Conservation (phyloP, 441 rosid species). For the Erodium chrysanthum region DNA sequence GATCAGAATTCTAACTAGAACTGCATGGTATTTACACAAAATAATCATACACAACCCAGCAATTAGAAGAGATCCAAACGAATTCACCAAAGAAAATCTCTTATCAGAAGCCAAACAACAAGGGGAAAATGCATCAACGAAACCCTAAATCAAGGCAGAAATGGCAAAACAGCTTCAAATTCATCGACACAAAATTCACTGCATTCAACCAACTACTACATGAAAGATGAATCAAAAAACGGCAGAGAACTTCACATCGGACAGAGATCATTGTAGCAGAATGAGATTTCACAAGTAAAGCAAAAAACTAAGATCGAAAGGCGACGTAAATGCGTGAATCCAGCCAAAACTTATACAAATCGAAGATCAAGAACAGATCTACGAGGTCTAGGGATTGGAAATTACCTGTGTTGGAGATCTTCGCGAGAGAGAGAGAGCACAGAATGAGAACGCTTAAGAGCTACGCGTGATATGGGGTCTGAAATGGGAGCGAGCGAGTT, state of each 20-base stretch:
- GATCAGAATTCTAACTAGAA: too few species aligned
- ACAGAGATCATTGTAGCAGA: not conserved
- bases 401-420: not conserved
- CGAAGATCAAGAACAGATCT: not conserved
- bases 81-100: not conserved
- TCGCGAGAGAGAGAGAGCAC: not conserved
- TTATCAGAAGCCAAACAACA: not conserved
- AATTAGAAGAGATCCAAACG: too few species aligned
- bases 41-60: too few species aligned
- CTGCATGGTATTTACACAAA: too few species aligned
- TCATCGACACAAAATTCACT: not conserved
- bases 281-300: not conserved
- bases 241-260: not conserved
- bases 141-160: slow-evolving; percentile 4
- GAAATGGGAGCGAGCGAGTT: not conserved
- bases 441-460: not conserved
- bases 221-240: not conserved
- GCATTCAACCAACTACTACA: not conserved
- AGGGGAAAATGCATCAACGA: not conserved
- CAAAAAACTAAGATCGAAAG: not conserved
- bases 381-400: not conserved
- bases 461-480: not conserved
- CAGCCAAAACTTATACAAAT: not conserved
- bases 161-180: not conserved
- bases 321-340: not conserved